Base-by-base conservation (phyloP, 164 flowering plant species). In the Platanus orientalis region DNA sequence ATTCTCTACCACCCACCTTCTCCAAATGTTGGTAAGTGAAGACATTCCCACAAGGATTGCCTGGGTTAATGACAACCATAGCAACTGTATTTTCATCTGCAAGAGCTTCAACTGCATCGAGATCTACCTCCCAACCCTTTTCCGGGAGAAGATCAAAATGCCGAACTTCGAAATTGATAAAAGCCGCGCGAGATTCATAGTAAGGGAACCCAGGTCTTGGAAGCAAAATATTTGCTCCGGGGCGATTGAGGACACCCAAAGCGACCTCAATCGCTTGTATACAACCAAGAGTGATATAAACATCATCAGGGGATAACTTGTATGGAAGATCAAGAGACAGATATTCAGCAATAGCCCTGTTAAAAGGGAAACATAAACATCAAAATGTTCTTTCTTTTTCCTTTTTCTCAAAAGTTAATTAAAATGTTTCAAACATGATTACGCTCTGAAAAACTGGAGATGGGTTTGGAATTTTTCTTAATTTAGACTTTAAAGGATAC, bases 311-410 rank as follows among this genome's bases (percentile, higher is more conserved):
- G 13, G 65, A 61, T n/a, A 68, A 45, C 26, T 68, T 30, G 16
- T 61, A 54, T 29, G 71, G 65, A 68, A 61, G 65, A 54, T 68
- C 65, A 11, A 25, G 7, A 21, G 64, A 60, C 19, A 68, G 71
- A 26, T 68, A 34, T 23, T 68, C 61, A 36, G 71, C 71, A 30
- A 68, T 24, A 7, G 71, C 65, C 27, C 71, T 68, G 50, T 47
- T 17, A 17, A 3, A 42, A 16, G 17, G 24, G 32, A 36, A 3
- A 23, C 12, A 59, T 21, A 13, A 40, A 34, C 39, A 34, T 34
- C 39, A 34, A 34, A 34, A 34, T 34, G 10, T 10, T 5, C 10
- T 34, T 34, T 34, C 39, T 5, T 34, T 34, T 5, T 10, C 5
- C 5, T 34, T 5, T 34, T 10, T 5, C 5, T 34, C 39, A 5